phyloP scores from a whole-genome alignment of 169 alveolate genomes.

The Plasmodium adleri region DNA sequence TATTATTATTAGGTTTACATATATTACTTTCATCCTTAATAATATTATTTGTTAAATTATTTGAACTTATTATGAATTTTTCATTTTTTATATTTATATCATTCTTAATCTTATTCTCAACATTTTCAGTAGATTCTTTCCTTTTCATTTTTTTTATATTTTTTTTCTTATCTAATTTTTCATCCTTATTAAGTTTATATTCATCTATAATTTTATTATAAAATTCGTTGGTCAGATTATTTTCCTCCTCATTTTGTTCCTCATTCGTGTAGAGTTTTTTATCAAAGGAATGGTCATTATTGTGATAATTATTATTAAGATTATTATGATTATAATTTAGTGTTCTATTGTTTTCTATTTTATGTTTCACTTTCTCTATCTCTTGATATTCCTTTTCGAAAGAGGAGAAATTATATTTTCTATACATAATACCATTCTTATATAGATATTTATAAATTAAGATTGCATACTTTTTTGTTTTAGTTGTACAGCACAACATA shows the following conservation, averaged over 20 bases:
- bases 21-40: no score
- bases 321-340: no score
- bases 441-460: not conserved
- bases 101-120: not conserved
- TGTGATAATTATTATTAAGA: no score
- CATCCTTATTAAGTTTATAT: slow-evolving; percentile 15
- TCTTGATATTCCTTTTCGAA: not conserved
- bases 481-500: not conserved
- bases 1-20: no score
- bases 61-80: no score
- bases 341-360: not conserved
- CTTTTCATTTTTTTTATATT: not conserved
- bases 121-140: not conserved
- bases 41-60: no score
- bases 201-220: slow-evolving; percentile 37
- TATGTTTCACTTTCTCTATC: not conserved
- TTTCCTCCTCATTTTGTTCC: not conserved
- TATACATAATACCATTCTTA: not conserved
- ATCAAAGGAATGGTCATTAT: not conserved
- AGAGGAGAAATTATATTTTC: not conserved
- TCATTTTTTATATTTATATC: no score
- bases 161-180: not conserved
- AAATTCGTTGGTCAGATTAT: slow-evolving; percentile 26
- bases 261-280: not conserved
- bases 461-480: not conserved